phyloP scores from a whole-genome alignment of 2,329 filamentous ascomycete species.

The Talaromyces rugulosus region DNA sequence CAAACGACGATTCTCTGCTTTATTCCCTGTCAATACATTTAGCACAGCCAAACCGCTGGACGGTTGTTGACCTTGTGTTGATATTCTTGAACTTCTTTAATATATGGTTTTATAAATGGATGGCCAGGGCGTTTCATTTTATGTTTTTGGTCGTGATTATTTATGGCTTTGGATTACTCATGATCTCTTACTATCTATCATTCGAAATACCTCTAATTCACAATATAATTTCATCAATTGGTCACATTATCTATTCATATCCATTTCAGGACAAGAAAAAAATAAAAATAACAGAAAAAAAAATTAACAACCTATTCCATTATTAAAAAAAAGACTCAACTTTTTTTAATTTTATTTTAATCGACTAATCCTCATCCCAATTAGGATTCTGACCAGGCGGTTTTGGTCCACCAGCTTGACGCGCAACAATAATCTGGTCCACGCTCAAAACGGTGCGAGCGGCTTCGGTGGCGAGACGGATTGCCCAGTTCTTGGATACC shows the following conservation, averaged over 20 bases:
- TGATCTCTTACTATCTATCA: background rate
- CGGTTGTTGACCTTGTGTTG: background rate
- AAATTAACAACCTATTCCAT: background rate
- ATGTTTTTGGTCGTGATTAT: background rate
- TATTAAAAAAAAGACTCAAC: slow-evolving; percentile 1
- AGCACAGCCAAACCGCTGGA: background rate
- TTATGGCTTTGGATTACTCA: background rate
- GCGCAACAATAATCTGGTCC: slow-evolving; percentile 97
- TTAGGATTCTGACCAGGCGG: slow-evolving; percentile 87
- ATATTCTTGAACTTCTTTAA: background rate
- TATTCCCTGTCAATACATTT: background rate
- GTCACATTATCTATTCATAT: slow-evolving; percentile 7
- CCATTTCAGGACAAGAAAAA: slow-evolving; percentile 3
- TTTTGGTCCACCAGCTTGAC: slow-evolving; percentile 96
- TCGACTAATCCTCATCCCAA: slow-evolving; percentile 61
- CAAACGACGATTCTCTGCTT: background rate
- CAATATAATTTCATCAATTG: background rate
- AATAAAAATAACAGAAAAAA: slow-evolving; percentile 8
- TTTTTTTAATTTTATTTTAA: background rate
- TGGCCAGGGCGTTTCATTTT: background rate
- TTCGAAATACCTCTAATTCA: background rate
- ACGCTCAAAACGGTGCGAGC: slow-evolving; percentile 91
- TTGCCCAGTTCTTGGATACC: slow-evolving; percentile 91
- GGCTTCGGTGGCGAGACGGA: slow-evolving; percentile 92
- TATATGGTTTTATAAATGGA: background rate